Conservation (phyloP, 345 rosid species). For the Raphanus sativus region DNA sequence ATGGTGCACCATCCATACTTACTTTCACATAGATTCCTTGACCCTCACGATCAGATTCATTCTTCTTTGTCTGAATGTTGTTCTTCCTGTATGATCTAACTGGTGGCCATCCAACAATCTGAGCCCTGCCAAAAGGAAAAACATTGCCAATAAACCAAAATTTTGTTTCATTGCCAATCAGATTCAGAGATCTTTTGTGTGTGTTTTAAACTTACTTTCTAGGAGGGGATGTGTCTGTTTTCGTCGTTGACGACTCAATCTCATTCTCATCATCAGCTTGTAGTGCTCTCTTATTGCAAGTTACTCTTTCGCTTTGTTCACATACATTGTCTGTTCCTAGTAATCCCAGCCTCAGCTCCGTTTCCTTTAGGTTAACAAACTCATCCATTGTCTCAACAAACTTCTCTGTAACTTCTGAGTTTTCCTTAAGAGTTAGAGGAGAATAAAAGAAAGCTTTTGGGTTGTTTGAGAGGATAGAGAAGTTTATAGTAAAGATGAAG, state of each 20-base stretch:
- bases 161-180: not conserved
- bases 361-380: constrained; percentile 56
- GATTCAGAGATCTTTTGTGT: not conserved
- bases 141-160: not conserved
- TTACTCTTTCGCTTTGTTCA: not conserved
- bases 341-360: constrained; percentile 78
- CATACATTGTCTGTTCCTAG: constrained; percentile 57
- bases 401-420: not conserved
- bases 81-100: constrained; percentile 76
- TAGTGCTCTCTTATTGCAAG: constrained; percentile 56
- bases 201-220: constrained; percentile 18
- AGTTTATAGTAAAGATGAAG: constrained; percentile 17
- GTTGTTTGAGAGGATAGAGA: constrained; percentile 1
- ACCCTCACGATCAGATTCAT: constrained; percentile 28
- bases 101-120: constrained; percentile 94
- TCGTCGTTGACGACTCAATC: constrained; percentile 12
- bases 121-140: constrained; percentile 53
- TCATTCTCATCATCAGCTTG: constrained; percentile 19
- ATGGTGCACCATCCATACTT: constrained; percentile 84
- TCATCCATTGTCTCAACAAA: constrained; percentile 34
- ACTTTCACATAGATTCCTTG: constrained; percentile 63
- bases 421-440: not conserved
- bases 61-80: constrained; percentile 45
- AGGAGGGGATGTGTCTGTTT: constrained; percentile 15
- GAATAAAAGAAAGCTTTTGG: not conserved